Conservation (phyloP, 441 rosid species). For the Adansonia madagascariensis region DNA sequence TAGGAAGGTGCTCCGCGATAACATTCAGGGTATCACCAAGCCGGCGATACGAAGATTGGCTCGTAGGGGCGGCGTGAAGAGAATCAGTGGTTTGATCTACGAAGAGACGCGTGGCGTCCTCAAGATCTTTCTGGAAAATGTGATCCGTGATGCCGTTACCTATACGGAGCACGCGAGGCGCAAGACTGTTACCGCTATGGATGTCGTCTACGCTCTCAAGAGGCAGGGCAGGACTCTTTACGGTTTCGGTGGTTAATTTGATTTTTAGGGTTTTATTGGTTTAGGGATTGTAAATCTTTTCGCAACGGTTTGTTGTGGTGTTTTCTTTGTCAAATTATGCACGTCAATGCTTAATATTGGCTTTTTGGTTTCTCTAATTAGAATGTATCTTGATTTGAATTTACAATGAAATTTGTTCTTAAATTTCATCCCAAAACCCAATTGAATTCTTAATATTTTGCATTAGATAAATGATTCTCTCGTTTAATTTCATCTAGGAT, state of each 20-base stretch:
- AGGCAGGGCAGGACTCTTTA: constrained; percentile 3
- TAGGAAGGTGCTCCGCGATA: constrained; percentile 25
- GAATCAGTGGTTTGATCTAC: constrained; percentile 12
- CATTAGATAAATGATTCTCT: background rate
- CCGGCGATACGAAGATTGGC: constrained; percentile 1
- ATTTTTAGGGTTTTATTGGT: background rate
- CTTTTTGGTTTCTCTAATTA: no score
- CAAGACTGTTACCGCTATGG: constrained; percentile 8
- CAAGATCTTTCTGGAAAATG: background rate
- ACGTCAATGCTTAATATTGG: no score
- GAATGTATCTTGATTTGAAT: background rate
- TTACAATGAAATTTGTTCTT: background rate
- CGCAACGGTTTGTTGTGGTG: background rate
- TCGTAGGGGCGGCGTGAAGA: constrained; percentile 2
- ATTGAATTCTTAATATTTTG: background rate
- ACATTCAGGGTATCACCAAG: constrained; percentile 19
- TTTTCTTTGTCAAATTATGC: background rate
- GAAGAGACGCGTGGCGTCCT: constrained; percentile 1
- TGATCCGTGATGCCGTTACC: constrained; percentile 21
- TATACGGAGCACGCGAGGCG: constrained; percentile 15
- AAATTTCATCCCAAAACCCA: background rate
- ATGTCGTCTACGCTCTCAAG: constrained; percentile 2
- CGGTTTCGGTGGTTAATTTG: constrained; percentile 18
- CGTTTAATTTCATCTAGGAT: background rate
- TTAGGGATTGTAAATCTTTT: background rate